Base-by-base conservation (phyloP, 257 asterid genomes). In the Anisodus acutangulus region DNA sequence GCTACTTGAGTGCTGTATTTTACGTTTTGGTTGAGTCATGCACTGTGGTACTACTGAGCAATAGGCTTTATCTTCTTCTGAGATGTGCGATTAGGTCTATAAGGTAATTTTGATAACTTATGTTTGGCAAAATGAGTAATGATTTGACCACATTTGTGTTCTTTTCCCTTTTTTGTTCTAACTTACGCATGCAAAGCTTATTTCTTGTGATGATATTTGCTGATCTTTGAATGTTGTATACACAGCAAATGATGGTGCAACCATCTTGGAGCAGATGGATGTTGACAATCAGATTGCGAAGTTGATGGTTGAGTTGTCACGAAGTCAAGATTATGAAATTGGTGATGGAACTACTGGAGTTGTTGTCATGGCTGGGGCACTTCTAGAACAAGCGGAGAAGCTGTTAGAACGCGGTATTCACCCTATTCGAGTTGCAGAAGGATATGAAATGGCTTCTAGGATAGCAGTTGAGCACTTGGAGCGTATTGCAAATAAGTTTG, bases 321-420 rank as follows among this genome's bases (percentile, higher is more conserved):
- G 89, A 59, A 95, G 99, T 90, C 98, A 95, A 82, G 99, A 95
- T 86, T 95, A 95, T 86, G 96, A 95, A 87, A 94, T 95, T 80
- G 97, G 99, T 74, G 99, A 95, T 79, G 98, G 98, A 69, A 95
- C 99, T 22, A 95, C 97, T 58, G 98, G 97, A 74, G 98, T 95
- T 54, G 98, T 95, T 85, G 99, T 94, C 70, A 88, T 94, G 98
- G 99, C 97, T n/a, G 99, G 98, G 87, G 87, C 96, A 60, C 97
- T 95, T 88, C 89, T 95, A 9, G 98, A 94, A 79, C 97, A 95
- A 87, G 96, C 98, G 81, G 93, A 95, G 89, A 93, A 95, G 85
- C 89, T 93, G 12, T 84, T 95, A 84, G 97, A 95, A 45, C 95
- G 96, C 8, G 97, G 98, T 45, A 93, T 94, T 87, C 97, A 95